Evolutionary conservation across 202 grass and related monocot genomes (phyloP).

Genomic region (Setaria viridis): DNA sequence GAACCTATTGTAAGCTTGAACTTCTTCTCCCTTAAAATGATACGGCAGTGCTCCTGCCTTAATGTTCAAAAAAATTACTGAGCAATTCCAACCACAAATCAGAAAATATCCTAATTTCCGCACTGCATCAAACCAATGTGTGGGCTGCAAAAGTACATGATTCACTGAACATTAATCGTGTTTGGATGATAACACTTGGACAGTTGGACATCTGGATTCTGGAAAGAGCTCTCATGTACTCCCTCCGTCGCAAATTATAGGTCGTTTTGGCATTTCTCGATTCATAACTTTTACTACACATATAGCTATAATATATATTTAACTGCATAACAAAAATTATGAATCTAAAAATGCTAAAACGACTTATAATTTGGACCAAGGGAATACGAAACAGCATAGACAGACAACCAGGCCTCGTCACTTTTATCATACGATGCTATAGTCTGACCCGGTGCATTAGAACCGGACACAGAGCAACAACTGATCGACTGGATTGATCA

Average conservation of each 20-base stretch:
- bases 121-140: neutral
- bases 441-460: conserved; percentile 30
- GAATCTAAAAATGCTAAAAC: no score
- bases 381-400: neutral
- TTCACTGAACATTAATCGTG: neutral
- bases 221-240: no score
- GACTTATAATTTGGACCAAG: no score
- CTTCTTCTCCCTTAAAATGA: no score
- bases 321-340: no score
- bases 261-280: no score
- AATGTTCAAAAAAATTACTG: neutral
- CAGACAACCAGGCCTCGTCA: neutral
- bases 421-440: conserved; percentile 37
- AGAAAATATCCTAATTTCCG: neutral
- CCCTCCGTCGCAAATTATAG: no score
- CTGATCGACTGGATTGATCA: conserved; percentile 46
- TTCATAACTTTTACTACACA: no score
- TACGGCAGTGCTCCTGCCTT: no score
- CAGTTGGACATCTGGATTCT: no score
- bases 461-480: conserved; percentile 24
- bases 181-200: neutral
- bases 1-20: no score
- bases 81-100: neutral
- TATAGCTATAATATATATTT: no score
- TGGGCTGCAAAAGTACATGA: neutral